Conservation (phyloP, 1,139 yeast species). For the Protomyces inouyei region DNA sequence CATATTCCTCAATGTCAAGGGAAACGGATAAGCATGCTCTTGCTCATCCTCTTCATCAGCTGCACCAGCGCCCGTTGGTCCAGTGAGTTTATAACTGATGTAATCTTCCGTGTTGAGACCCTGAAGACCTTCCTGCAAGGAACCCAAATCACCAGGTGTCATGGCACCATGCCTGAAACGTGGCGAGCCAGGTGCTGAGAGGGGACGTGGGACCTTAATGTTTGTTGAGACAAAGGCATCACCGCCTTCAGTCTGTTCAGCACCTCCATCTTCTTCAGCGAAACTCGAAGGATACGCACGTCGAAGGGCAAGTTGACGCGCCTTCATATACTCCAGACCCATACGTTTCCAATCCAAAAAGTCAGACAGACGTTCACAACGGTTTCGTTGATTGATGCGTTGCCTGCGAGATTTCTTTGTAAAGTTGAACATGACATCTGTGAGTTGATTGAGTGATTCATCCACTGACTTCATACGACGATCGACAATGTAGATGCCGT, state of each 20-base stretch:
- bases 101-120: constrained; percentile 74
- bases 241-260: neutral
- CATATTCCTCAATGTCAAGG: constrained; percentile 21
- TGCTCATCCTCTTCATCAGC: constrained; percentile 10
- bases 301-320: constrained; percentile 83
- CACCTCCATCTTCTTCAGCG: constrained; percentile 39
- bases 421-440: constrained; percentile 85
- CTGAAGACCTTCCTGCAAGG: constrained; percentile 81
- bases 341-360: constrained; percentile 94
- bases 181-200: constrained; percentile 96
- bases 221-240: constrained; percentile 54
- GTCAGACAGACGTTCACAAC: constrained; percentile 91
- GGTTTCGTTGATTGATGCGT: constrained; percentile 94
- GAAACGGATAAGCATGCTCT: constrained; percentile 22
- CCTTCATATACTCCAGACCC: constrained; percentile 95
- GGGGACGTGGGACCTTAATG: constrained; percentile 79
- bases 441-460: constrained; percentile 86
- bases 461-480: constrained; percentile 90
- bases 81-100: constrained; percentile 59
- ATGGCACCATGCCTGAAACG: constrained; percentile 62
- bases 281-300: constrained; percentile 91
- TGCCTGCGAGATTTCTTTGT: constrained; percentile 88
- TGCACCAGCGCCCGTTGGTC: neutral
- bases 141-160: constrained; percentile 99
- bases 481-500: constrained; percentile 95